Evolutionary conservation across 805 yeast genomes (phyloP), one percentile per base, ranked within the genome.

Genomic region (Wickerhamiella parazyma): DNA sequence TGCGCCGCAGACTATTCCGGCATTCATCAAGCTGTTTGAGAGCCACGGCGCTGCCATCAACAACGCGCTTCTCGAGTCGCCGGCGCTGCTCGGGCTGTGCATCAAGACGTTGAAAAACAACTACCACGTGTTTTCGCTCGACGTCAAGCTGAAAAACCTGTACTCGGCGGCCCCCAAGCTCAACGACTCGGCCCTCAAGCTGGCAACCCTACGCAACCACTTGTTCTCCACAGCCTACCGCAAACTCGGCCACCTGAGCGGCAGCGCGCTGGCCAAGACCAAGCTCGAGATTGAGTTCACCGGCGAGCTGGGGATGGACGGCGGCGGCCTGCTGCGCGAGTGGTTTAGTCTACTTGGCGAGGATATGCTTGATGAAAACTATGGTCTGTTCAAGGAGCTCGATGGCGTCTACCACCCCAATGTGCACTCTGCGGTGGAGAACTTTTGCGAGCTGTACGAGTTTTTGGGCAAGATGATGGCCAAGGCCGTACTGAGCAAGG

Each of bases 271-370:
- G 31, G 31, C 31, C 66, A 93, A 91, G 74, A 91, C 89, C 70
- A 73, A 97, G 60, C 69, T 91, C 50, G 91, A 89, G 97, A 91
- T 91, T 63, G 86, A 87, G 62, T 91, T 91, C 58, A 97, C 89
- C 55, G 98, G 97, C 48, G 99, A 91, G 69, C 97, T 91, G 70
- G 99, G 98, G 64, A 73, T 91, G 56, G 99, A 91, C 69, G 91
- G 91, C 60, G 99, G 99, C 72, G 99, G 99, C 60, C 96, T 91
- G 49, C 85, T 95, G 22, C 75, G 99, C 68, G 99, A 91, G 65
- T 91, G 84, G 64, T 93, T 91, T 78, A 89, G 85, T 67, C 71
- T 87, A 59, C 70, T 91, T 52, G 87, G 96, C 3, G 98, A 91
- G 61, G 96, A 91, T 64, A 89, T 91, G 95, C 91, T 91, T 64